Percentiles rank a stretch among this genome's conserved stretches.
These are phyloP conservation scores for Epichloe hybrida DNA, from an alignment of 2,329 filamentous ascomycete genomes.

Conservation along the genomic window DNA sequence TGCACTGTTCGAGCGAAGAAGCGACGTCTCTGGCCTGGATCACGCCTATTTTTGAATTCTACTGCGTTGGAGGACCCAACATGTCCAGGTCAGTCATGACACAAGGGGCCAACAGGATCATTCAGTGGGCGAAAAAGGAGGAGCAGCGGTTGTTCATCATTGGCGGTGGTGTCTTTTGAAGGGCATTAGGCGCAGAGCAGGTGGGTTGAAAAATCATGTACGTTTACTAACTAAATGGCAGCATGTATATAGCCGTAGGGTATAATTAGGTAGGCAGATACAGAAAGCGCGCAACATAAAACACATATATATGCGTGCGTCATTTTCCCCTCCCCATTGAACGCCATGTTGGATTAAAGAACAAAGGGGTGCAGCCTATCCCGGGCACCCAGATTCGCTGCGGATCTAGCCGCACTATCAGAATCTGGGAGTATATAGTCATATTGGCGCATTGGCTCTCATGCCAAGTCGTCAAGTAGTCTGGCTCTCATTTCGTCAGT, in stretches of 20 bases:
- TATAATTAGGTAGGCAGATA: neutral
- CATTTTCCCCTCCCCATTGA: neutral
- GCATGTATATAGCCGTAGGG: neutral
- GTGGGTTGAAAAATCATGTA: neutral
- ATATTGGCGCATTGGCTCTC: neutral
- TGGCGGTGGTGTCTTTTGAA: conserved; percentile 73
- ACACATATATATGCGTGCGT: neutral
- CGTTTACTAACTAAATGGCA: neutral
- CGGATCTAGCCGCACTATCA: neutral
- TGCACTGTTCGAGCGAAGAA: conserved; percentile 65
- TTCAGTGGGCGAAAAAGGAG: conserved; percentile 83
- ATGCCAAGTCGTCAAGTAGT: neutral
- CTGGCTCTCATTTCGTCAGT: neutral
- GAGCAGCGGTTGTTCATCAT: conserved; percentile 95
- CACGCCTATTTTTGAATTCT: conserved; percentile 84
- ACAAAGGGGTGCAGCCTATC: neutral
- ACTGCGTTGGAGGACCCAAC: conserved; percentile 78
- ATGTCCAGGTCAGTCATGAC: conserved; percentile 53
- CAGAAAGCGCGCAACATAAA: neutral
- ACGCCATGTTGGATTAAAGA: neutral
- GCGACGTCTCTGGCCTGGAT: conserved; percentile 78
- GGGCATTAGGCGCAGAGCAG: neutral
- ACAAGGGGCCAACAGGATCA: conserved; percentile 75
- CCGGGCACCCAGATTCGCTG: neutral
- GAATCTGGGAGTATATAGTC: neutral